A percentile compares a stretch with the other conserved stretches of the same genome.
Evolutionary conservation across 1,139 yeast genomes (phyloP).

Genomic region (Pichia sp.): DNA sequence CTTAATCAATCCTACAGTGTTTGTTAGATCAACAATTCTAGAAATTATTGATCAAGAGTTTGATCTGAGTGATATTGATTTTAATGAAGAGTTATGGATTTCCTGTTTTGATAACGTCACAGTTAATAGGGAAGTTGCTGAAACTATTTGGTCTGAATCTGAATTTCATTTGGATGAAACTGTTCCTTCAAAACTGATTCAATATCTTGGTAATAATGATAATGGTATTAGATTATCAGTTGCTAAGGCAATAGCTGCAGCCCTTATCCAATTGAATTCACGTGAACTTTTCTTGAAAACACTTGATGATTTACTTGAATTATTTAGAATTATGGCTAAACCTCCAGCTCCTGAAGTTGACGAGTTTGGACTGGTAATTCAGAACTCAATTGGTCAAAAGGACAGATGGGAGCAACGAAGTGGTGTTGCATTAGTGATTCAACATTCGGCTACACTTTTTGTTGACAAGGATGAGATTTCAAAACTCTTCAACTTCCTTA

Average conservation of each 20-base stretch:
- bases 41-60: slow-evolving; percentile 85
- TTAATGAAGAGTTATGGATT: slow-evolving; percentile 65
- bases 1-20: slow-evolving; percentile 48
- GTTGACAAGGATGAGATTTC: slow-evolving; percentile 34
- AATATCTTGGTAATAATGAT: slow-evolving; percentile 46
- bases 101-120: slow-evolving; percentile 68
- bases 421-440: slow-evolving; percentile 67
- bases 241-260: slow-evolving; percentile 53
- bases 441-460: slow-evolving; percentile 48
- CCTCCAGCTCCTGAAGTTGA: slow-evolving; percentile 77
- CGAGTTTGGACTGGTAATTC: slow-evolving; percentile 69
- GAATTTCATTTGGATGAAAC: slow-evolving; percentile 40
- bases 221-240: slow-evolving; percentile 61
- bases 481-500: slow-evolving; percentile 44
- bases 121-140: slow-evolving; percentile 57
- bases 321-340: slow-evolving; percentile 52
- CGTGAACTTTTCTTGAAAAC: slow-evolving; percentile 30
- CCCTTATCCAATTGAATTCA: slow-evolving; percentile 30
- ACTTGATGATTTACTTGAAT: slow-evolving; percentile 41
- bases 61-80: slow-evolving; percentile 51
- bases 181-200: slow-evolving; percentile 40
- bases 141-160: slow-evolving; percentile 81
- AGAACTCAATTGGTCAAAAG: slow-evolving; percentile 49
- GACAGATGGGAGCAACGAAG: slow-evolving; percentile 84
- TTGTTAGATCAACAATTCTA: slow-evolving; percentile 70